Conservation (phyloP, 2,329 filamentous ascomycete species). For the Pseudopyrenochaeta lycopersici region DNA sequence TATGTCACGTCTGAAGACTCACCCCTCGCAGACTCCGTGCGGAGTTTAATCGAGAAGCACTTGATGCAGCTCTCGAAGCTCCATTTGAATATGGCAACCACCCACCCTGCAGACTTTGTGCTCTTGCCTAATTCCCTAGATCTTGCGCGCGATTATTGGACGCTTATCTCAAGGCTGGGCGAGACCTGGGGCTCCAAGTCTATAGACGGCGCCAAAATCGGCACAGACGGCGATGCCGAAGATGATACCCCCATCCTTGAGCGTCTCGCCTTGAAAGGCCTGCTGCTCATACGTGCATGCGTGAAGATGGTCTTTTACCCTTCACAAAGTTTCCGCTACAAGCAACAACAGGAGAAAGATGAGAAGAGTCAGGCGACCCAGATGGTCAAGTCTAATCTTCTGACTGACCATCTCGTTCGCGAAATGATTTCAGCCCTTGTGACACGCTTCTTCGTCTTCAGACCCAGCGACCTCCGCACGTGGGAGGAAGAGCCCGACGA, state of each 20-base stretch:
- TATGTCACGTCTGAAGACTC: slow-evolving; percentile 68
- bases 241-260: slow-evolving; percentile 71
- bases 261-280: slow-evolving; percentile 81
- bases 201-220: slow-evolving; percentile 50
- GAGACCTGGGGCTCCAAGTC: slow-evolving; percentile 71
- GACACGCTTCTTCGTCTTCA: slow-evolving; percentile 87
- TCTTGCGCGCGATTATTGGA: slow-evolving; percentile 86
- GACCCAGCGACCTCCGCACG: slow-evolving; percentile 82
- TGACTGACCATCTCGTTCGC: slow-evolving; percentile 79
- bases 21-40: slow-evolving; percentile 60
- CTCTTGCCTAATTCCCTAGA: slow-evolving; percentile 80
- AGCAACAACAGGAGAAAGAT: slow-evolving; percentile 75
- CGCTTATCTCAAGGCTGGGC: slow-evolving; percentile 78
- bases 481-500: slow-evolving; percentile 97
- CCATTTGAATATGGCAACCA: slow-evolving; percentile 83
- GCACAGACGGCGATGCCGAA: slow-evolving; percentile 58
- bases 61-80: slow-evolving; percentile 90
- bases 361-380: slow-evolving; percentile 76
- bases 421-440: slow-evolving; percentile 87
- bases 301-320: slow-evolving; percentile 86
- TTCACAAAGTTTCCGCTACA: slow-evolving; percentile 83
- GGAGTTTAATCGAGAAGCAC: slow-evolving; percentile 80
- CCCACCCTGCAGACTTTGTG: slow-evolving; percentile 83
- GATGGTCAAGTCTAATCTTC: slow-evolving; percentile 75
- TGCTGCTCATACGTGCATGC: slow-evolving; percentile 83